Percentiles rank a stretch among this genome's conserved stretches.
These are phyloP conservation scores for Acanthamoeba castellanii DNA, from an alignment of 208 protist genomes.

Conservation along the genomic window DNA sequence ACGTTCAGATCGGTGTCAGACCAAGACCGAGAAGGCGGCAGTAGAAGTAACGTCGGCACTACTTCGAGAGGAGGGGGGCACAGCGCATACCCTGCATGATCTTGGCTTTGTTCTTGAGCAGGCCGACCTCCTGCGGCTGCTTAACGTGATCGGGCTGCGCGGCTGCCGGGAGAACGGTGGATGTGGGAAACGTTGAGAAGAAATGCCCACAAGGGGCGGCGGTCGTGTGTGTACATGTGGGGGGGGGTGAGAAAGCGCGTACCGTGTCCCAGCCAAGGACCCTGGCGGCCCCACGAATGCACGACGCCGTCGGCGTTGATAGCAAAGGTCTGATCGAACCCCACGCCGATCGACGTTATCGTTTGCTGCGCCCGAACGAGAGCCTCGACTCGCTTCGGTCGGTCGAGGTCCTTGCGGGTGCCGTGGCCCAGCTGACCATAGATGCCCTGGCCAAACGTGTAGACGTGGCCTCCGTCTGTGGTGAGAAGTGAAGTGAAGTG, in stretches of 20 bases:
- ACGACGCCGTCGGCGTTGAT: background rate
- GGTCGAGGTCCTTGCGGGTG: conserved; percentile 6
- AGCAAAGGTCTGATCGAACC: conserved; percentile 48
- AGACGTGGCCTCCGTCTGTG: conserved; percentile 34
- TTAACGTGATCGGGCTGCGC: background rate
- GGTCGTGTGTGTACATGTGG: background rate
- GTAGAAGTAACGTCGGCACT: too few species aligned
- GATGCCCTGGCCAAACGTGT: conserved; percentile 53
- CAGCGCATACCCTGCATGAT: background rate
- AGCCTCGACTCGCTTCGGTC: conserved; percentile 11
- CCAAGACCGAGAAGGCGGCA: too few species aligned
- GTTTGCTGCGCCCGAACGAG: conserved; percentile 46
- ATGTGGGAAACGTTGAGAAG: background rate
- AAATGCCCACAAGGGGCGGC: too few species aligned
- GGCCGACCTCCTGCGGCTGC: background rate
- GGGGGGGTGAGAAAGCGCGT: background rate
- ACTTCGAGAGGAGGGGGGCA: too few species aligned
- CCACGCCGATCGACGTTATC: background rate
- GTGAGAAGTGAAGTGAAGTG: too few species aligned
- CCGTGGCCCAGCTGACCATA: conserved; percentile 52
- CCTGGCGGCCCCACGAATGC: conserved; percentile 18
- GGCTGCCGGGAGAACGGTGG: background rate
- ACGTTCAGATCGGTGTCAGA: too few species aligned
- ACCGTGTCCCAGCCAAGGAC: conserved; percentile 52
- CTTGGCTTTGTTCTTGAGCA: conserved; percentile 44